Evolutionary conservation across 805 yeast species (phyloP).

Genomic region (Yamadazyma phyllophila): DNA sequence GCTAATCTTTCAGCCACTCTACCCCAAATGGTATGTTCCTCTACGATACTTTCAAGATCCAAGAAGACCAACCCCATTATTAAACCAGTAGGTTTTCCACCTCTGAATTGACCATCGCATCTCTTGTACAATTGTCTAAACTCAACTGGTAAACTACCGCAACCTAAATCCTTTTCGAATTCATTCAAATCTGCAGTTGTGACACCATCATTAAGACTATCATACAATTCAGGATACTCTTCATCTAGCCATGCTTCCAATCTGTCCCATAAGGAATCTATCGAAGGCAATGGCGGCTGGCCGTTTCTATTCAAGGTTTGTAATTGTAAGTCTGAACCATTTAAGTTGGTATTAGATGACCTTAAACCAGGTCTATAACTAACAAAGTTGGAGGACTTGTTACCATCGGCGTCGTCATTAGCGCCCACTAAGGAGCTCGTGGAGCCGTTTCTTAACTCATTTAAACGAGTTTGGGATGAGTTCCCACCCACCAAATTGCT

Average conservation of each 20-base stretch:
- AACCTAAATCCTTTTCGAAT: slow-evolving; percentile 43
- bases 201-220: slow-evolving; percentile 41
- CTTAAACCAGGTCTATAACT: slow-evolving; percentile 45
- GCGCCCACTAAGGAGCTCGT: slow-evolving; percentile 23
- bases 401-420: slow-evolving; percentile 12
- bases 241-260: slow-evolving; percentile 43
- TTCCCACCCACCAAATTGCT: slow-evolving; percentile 14
- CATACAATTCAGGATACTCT: slow-evolving; percentile 46
- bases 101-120: slow-evolving; percentile 47
- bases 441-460: slow-evolving; percentile 33
- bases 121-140: slow-evolving; percentile 44
- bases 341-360: slow-evolving; percentile 37
- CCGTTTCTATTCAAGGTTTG: slow-evolving; percentile 46
- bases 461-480: slow-evolving; percentile 31
- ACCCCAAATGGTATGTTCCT: slow-evolving; percentile 42
- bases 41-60: slow-evolving; percentile 42
- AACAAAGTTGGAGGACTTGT: slow-evolving; percentile 11
- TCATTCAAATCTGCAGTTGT: slow-evolving; percentile 47
- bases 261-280: slow-evolving; percentile 44
- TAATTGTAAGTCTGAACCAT: slow-evolving; percentile 43
- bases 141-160: slow-evolving; percentile 43
- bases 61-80: slow-evolving; percentile 42
- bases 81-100: slow-evolving; percentile 46
- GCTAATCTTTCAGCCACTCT: slow-evolving; percentile 42
- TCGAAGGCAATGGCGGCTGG: slow-evolving; percentile 47